Conservation (phyloP, 164 flowering plant genomes). For the Dillenia suffruticosa region DNA sequence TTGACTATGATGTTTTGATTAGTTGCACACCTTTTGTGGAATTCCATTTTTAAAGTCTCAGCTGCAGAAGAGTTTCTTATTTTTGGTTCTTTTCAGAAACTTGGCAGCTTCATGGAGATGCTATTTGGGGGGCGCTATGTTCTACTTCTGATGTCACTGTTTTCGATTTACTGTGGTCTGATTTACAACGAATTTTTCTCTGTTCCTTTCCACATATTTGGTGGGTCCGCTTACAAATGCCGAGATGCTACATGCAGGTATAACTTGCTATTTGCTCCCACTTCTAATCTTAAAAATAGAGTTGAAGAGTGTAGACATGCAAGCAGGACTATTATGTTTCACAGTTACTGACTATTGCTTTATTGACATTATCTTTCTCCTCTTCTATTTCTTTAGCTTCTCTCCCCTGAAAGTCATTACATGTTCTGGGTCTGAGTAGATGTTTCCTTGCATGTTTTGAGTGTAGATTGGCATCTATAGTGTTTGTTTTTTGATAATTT, state of each 20-base stretch:
- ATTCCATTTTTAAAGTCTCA: too few relatives aligned
- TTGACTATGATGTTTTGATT: too few relatives aligned
- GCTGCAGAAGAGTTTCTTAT: too few relatives aligned
- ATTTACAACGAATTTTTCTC: constrained; percentile 96
- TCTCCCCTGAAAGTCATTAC: too few relatives aligned
- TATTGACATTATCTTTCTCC: not conserved
- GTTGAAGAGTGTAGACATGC: too few relatives aligned
- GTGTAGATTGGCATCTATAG: not conserved
- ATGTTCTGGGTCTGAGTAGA: too few relatives aligned
- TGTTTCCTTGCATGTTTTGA: too few relatives aligned
- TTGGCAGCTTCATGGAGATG: constrained; percentile 96
- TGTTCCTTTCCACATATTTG: constrained; percentile 87
- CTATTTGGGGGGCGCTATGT: constrained; percentile 93
- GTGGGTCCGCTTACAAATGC: constrained; percentile 77
- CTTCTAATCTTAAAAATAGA: not conserved
- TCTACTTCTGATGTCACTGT: constrained; percentile 81
- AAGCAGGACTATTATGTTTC: too few relatives aligned
- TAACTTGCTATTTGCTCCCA: not conserved
- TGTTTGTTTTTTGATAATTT: not conserved
- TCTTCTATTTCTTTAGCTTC: not conserved
- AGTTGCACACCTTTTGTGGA: too few relatives aligned
- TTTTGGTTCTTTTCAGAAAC: constrained; percentile 52
- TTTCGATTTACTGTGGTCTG: constrained; percentile 90
- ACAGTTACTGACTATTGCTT: not conserved
- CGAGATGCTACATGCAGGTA: constrained; percentile 85